Evolutionary conservation across 805 yeast species (phyloP).

Genomic region (Metschnikowia drakensbergensis): DNA sequence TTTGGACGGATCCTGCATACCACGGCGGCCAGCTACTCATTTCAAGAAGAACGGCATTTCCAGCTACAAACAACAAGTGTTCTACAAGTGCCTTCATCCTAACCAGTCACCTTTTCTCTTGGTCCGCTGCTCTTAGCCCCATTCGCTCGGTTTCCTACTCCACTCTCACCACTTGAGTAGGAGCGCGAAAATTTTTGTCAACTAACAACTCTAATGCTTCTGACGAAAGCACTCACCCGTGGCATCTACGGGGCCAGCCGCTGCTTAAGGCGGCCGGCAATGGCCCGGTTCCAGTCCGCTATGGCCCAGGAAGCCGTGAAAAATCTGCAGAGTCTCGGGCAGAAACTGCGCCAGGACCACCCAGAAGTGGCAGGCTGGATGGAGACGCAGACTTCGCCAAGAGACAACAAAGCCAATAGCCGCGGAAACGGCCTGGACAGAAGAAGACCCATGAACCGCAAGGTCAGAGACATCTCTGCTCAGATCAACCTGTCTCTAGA

Average conservation of each 20-base stretch:
- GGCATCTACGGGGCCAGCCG: constrained; percentile 8
- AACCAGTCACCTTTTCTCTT: too few relatives aligned
- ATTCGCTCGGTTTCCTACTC: too few relatives aligned
- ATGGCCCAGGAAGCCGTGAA: background rate
- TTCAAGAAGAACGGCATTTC: too few relatives aligned
- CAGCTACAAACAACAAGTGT: too few relatives aligned
- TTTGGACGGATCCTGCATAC: too few relatives aligned
- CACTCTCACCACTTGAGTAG: too few relatives aligned
- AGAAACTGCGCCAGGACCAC: background rate
- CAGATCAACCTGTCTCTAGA: constrained; percentile 29
- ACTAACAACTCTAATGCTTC: constrained; percentile 9
- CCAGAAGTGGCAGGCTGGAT: background rate
- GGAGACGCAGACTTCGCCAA: background rate
- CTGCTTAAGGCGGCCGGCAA: constrained; percentile 6
- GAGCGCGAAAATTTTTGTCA: constrained; percentile 7
- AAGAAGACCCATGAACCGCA: constrained; percentile 17
- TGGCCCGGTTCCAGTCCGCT: constrained; percentile 11
- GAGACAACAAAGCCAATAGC: background rate
- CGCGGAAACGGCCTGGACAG: background rate
- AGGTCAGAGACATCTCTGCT: constrained; percentile 31
- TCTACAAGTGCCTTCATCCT: too few relatives aligned
- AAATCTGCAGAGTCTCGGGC: background rate
- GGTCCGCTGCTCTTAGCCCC: too few relatives aligned
- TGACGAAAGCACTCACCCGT: constrained; percentile 12
- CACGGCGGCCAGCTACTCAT: too few relatives aligned